Conservation (phyloP, 208 protist species). For the Crithidia thermophila region DNA sequence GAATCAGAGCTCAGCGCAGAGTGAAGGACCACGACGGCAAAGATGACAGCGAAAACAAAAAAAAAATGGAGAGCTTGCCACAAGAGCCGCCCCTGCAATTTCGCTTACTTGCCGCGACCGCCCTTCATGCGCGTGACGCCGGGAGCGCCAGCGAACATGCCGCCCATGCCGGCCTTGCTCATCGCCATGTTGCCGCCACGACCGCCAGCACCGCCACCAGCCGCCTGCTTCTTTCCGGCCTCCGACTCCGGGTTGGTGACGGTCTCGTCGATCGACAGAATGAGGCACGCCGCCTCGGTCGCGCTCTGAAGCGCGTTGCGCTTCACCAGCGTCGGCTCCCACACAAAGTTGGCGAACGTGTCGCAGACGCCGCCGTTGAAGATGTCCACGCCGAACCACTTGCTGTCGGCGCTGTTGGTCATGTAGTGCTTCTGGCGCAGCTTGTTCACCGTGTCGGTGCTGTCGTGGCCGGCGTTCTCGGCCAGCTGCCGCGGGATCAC, state of each 20-base stretch:
- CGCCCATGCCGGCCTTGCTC: conserved; percentile 92
- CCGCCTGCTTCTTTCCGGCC: conserved; percentile 86
- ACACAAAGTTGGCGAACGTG: conserved; percentile 98
- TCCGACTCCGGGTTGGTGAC: conserved; percentile 96
- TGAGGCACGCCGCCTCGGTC: conserved; percentile 99
- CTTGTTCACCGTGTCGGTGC: conserved; percentile 99
- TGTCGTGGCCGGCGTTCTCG: conserved; percentile 99
- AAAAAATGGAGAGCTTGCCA: too few relatives aligned
- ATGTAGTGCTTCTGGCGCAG: conserved; percentile 98
- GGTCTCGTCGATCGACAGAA: conserved; percentile 99
- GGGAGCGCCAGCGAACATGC: conserved; percentile 91
- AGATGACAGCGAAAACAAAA: neutral
- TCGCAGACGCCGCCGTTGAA: conserved; percentile 98
- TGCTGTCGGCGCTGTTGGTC: conserved; percentile 36
- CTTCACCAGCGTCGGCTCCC: conserved; percentile 99
- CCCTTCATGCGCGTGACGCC: conserved; percentile 90
- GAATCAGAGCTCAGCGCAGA: too few relatives aligned
- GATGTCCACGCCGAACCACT: conserved; percentile 99
- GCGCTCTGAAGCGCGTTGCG: conserved; percentile 98
- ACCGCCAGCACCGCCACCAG: conserved; percentile 51
- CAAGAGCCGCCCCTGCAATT: too few relatives aligned
- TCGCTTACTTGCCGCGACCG: conserved; percentile 68
- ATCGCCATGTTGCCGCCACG: conserved; percentile 82
- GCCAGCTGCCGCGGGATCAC: conserved; percentile 99
- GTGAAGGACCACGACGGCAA: too few relatives aligned